These are phyloP conservation scores for Dactylellina leptospora DNA, from an alignment of 2,329 filamentous ascomycete species.

Conservation along the genomic window DNA sequence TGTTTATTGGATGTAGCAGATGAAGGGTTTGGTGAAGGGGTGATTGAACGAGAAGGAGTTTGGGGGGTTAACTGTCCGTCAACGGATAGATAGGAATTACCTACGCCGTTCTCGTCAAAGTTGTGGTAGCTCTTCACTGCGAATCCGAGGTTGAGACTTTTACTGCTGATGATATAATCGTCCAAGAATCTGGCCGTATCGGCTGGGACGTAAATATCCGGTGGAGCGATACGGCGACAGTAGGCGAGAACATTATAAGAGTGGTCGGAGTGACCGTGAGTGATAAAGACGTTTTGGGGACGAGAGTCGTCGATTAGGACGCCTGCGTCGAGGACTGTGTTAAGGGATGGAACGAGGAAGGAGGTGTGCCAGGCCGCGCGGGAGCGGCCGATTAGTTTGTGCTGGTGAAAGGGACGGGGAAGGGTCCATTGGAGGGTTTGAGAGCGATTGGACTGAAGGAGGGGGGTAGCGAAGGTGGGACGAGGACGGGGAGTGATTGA, in stretches of 20 bases:
- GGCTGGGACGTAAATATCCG: slow-evolving; percentile 62
- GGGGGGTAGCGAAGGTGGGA: slow-evolving; percentile 41
- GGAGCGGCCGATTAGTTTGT: slow-evolving; percentile 62
- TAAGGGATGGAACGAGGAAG: slow-evolving; percentile 65
- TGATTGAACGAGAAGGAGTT: slow-evolving; percentile 6
- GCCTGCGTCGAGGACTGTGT: slow-evolving; percentile 65
- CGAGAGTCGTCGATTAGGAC: slow-evolving; percentile 63
- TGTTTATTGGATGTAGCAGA: neutral
- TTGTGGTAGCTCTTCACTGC: slow-evolving; percentile 29
- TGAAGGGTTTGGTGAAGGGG: slow-evolving; percentile 14
- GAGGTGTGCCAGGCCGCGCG: slow-evolving; percentile 66
- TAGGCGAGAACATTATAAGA: slow-evolving; percentile 63
- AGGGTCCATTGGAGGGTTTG: slow-evolving; percentile 43
- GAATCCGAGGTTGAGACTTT: slow-evolving; percentile 37
- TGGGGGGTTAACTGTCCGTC: neutral
- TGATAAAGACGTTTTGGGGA: slow-evolving; percentile 65
- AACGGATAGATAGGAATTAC: neutral
- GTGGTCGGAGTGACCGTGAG: slow-evolving; percentile 65
- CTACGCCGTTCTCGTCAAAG: slow-evolving; percentile 29
- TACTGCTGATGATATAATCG: slow-evolving; percentile 59
- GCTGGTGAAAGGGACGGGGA: slow-evolving; percentile 47
- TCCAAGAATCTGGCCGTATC: slow-evolving; percentile 58
- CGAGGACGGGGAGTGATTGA: slow-evolving; percentile 8
- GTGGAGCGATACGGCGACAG: slow-evolving; percentile 62
- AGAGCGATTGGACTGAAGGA: slow-evolving; percentile 41